phyloP scores from a whole-genome alignment of 2,329 filamentous ascomycete species.

The Sphaerulina vaccinii region DNA sequence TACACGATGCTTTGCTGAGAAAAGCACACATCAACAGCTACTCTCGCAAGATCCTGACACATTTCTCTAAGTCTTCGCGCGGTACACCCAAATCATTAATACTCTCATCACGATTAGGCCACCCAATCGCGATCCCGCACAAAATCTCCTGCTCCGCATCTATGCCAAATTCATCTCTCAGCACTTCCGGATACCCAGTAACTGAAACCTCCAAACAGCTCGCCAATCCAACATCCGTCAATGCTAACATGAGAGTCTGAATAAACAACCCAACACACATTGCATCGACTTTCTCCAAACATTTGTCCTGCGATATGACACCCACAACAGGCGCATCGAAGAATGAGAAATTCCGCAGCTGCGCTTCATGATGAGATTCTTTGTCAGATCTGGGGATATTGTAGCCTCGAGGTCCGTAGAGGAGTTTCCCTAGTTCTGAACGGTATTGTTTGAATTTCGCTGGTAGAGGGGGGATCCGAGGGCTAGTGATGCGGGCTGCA shows the following conservation, averaged over 20 bases:
- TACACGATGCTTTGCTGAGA: no score
- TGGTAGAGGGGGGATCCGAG: slow-evolving; percentile 23
- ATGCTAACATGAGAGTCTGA: slow-evolving; percentile 27
- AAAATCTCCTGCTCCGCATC: slow-evolving; percentile 23
- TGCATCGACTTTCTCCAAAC: slow-evolving; percentile 21
- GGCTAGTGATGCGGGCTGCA: slow-evolving; percentile 15
- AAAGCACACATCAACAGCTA: no score
- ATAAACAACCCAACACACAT: slow-evolving; percentile 32
- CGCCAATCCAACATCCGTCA: slow-evolving; percentile 27
- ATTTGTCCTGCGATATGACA: slow-evolving; percentile 25
- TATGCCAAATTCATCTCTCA: slow-evolving; percentile 24
- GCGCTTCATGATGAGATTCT: slow-evolving; percentile 13
- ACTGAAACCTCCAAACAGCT: slow-evolving; percentile 28
- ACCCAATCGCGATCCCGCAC: slow-evolving; percentile 31
- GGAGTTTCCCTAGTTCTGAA: slow-evolving; percentile 23
- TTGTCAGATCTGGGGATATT: slow-evolving; percentile 20
- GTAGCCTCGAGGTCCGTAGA: slow-evolving; percentile 30
- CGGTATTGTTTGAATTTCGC: slow-evolving; percentile 25
- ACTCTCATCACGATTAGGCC: slow-evolving; percentile 5
- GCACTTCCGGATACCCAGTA: slow-evolving; percentile 29
- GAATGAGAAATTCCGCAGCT: slow-evolving; percentile 27
- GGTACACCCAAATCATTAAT: slow-evolving; percentile 17
- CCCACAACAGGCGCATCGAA: slow-evolving; percentile 27
- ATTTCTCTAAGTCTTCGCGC: slow-evolving; percentile 14
- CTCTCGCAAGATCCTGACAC: slow-evolving; percentile 7